phyloP scores from a whole-genome alignment of 345 rosid species.

The rapeseed (Brassica napus) region DNA sequence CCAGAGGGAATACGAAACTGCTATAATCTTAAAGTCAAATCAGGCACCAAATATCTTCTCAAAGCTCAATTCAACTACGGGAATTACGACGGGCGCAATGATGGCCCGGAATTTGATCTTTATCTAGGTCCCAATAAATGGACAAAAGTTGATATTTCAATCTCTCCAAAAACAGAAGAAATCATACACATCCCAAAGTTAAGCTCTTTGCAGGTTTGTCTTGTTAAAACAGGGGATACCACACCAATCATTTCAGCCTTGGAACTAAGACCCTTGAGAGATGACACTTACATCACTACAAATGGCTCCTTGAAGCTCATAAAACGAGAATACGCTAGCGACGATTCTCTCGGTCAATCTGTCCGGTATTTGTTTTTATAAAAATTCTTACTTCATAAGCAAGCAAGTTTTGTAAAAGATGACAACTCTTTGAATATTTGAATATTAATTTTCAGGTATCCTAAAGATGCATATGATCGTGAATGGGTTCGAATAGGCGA shows the following conservation, averaged over 20 bases:
- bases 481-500: constrained; percentile 35
- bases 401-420: neutral
- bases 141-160: constrained; percentile 28
- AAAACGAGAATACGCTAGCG: constrained; percentile 17
- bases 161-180: constrained; percentile 33
- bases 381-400: too few species aligned
- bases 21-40: constrained; percentile 28
- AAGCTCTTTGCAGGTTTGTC: too few species aligned
- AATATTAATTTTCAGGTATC: constrained; percentile 33
- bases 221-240: neutral
- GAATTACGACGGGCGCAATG: constrained; percentile 42
- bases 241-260: constrained; percentile 52
- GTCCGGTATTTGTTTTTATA: too few species aligned
- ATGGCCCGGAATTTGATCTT: constrained; percentile 42
- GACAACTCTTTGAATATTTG: neutral
- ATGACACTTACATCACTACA: constrained; percentile 15
- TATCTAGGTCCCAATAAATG: constrained; percentile 48
- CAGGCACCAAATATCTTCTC: constrained; percentile 38
- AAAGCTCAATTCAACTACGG: constrained; percentile 46
- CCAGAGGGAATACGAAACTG: constrained; percentile 47
- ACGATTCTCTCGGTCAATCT: neutral
- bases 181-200: constrained; percentile 37
- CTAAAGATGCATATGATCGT: constrained; percentile 45
- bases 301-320: constrained; percentile 34
- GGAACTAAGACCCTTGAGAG: constrained; percentile 46